A percentile compares a stretch with the other conserved stretches of the same genome.
These are phyloP conservation scores for Mycena epipterygia DNA, from an alignment of 768 basidiomycete genomes.

Conservation along the genomic window DNA sequence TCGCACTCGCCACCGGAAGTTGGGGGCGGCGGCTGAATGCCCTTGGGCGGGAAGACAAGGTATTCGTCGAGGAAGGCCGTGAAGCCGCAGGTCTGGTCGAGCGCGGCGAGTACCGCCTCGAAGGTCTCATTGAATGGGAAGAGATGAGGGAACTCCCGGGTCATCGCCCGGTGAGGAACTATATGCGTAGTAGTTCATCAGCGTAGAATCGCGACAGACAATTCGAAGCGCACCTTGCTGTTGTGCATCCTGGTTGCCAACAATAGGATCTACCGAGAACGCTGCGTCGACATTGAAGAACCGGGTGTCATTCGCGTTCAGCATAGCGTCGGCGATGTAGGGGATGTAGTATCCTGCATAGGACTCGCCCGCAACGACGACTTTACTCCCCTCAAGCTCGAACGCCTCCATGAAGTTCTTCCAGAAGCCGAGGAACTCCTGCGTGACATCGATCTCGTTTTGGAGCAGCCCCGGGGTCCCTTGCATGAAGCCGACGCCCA, in stretches of 20 bases:
- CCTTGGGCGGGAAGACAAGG: slow-evolving; percentile 6
- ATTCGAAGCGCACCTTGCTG: neutral
- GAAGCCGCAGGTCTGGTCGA: slow-evolving; percentile 3
- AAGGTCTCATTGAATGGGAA: slow-evolving; percentile 13
- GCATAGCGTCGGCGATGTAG: slow-evolving; percentile 19
- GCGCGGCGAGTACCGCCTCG: neutral
- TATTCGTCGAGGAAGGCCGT: slow-evolving; percentile 11
- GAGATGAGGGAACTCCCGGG: neutral
- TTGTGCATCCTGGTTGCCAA: neutral
- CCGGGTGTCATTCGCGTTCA: neutral
- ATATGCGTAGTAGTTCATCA: neutral
- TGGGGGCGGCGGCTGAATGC: neutral
- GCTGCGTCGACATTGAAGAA: slow-evolving; percentile 9
- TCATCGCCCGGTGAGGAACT: slow-evolving; percentile 7
- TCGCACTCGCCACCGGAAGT: neutral
- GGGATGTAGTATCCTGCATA: slow-evolving; percentile 3
- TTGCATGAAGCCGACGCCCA: slow-evolving; percentile 6
- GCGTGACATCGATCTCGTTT: neutral
- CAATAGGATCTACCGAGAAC: neutral
- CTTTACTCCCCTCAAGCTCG: neutral
- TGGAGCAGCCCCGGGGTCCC: neutral
- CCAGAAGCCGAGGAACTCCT: slow-evolving; percentile 13
- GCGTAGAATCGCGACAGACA: neutral
- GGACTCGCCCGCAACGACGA: slow-evolving; percentile 5
- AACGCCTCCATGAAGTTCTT: slow-evolving; percentile 19